Evolutionary conservation across 306 rosid genomes (phyloP), one percentile per base, ranked within the genome.

Genomic region (Glycyrrhiza uralensis): DNA sequence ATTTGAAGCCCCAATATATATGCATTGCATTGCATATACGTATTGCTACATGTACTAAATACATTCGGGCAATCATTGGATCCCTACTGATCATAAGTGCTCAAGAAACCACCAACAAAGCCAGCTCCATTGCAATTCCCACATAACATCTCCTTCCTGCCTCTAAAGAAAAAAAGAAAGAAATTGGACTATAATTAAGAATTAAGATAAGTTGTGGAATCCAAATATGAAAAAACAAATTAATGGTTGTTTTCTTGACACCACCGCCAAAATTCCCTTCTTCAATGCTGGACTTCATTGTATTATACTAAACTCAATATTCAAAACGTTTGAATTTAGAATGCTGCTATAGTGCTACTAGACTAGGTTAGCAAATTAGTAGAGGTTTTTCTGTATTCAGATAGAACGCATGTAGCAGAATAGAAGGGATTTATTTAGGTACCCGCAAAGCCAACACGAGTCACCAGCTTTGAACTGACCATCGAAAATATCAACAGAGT

Each of bases 41-140:
- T 50, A 58, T 38, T 3, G 24, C 20, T 20, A 5, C 15, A 57
- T 33, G 32, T 23, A 64, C 64, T 49, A 14, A 58, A 61, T 13
- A 28, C 19, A 54, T 28, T 61, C 6, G 1, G 17, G 50, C 8
- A 52, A 3, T 68, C 15, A 19, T 36, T 19, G 38, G 30, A 39
- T 64, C 12, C 30, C 65, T 82, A 85, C 52, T 85, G 82, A 73
- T 85, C 89, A 41, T 63, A 13, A 26, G 89, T 85, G 75, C 89
- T 85, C 85, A 85, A 35, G 77, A 85, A 85, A 28, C 85, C 87
- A 24, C 85, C 89, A 44, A 82, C 8, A 47, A 85, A 85, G 32
- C 87, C 89, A 12, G 85, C 85, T 64, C 87, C 89, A 58, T 85
- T 85, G 83, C 89, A 82, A 74, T 80, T 85, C 38, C 89, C 89